These are phyloP conservation scores for Candolleomyces efflorescens DNA, from an alignment of 768 basidiomycete genomes.

Conservation along the genomic window DNA sequence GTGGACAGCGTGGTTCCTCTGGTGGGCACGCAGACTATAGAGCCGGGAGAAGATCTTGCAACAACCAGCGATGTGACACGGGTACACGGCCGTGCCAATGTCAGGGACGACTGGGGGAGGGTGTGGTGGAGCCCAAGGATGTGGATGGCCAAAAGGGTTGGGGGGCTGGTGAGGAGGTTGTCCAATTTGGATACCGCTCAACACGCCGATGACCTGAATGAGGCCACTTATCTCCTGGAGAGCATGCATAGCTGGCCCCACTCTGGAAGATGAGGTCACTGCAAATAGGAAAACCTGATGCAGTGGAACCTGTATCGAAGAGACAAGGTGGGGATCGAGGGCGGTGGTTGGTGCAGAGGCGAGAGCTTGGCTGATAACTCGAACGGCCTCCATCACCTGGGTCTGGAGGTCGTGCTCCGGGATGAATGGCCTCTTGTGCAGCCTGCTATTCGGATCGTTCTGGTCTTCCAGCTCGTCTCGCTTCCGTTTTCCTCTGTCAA, in stretches of 20 bases:
- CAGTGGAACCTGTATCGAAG: conserved; percentile 67
- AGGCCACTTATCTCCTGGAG: conserved; percentile 78
- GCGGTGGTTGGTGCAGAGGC: conserved; percentile 31
- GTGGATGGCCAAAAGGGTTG: conserved; percentile 25
- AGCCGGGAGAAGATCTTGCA: conserved; percentile 66
- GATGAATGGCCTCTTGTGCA: conserved; percentile 42
- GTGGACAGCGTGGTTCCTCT: conserved; percentile 58
- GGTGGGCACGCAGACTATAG: conserved; percentile 67
- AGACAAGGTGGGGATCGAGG: conserved; percentile 53
- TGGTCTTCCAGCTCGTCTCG: conserved; percentile 51
- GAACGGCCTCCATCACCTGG: conserved; percentile 59
- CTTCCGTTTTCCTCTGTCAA: conserved; percentile 74
- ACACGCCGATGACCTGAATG: conserved; percentile 77
- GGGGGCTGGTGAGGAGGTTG: conserved; percentile 34
- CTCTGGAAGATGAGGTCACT: conserved; percentile 59
- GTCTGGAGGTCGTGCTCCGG: conserved; percentile 45
- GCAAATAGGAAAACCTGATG: conserved; percentile 79
- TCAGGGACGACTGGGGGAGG: conserved; percentile 31
- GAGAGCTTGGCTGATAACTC: conserved; percentile 49
- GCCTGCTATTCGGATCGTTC: conserved; percentile 2
- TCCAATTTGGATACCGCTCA: conserved; percentile 72
- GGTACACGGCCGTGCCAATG: conserved; percentile 75
- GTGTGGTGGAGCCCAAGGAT: conserved; percentile 31
- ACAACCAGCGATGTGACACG: conserved; percentile 65
- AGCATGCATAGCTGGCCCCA: conserved; percentile 48